These are phyloP conservation scores for Diaporthe capsici DNA, from an alignment of 2,329 filamentous ascomycete species.

Conservation along the genomic window DNA sequence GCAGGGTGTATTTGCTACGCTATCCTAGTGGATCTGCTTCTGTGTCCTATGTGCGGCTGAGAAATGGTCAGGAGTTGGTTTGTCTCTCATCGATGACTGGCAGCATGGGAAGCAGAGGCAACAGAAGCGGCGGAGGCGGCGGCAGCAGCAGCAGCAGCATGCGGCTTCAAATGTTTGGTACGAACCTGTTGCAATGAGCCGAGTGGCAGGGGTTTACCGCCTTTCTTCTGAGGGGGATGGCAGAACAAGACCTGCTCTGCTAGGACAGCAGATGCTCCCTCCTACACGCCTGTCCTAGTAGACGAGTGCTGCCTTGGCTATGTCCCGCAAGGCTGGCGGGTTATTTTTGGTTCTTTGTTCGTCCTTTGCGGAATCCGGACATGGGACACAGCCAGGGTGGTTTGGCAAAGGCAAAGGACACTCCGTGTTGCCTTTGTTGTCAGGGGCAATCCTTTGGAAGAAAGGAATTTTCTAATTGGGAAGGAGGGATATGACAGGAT, in stretches of 20 bases:
- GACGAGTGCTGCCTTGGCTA: slow-evolving; percentile 35
- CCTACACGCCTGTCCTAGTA: slow-evolving; percentile 38
- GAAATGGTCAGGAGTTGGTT: slow-evolving; percentile 39
- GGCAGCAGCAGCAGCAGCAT: slow-evolving; percentile 40
- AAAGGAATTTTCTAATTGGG: slow-evolving; percentile 31
- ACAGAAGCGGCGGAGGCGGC: slow-evolving; percentile 26
- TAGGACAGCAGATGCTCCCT: slow-evolving; percentile 39
- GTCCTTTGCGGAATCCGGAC: slow-evolving; percentile 39
- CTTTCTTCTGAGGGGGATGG: slow-evolving; percentile 22
- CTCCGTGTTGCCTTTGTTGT: slow-evolving; percentile 40
- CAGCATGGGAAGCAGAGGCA: slow-evolving; percentile 11
- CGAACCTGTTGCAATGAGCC: slow-evolving; percentile 41
- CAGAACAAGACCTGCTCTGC: slow-evolving; percentile 33
- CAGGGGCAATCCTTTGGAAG: slow-evolving; percentile 37
- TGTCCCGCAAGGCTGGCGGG: slow-evolving; percentile 38
- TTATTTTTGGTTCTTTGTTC: slow-evolving; percentile 44
- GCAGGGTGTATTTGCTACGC: slow-evolving; percentile 40
- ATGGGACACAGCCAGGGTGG: slow-evolving; percentile 37
- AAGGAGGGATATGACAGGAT: slow-evolving; percentile 18
- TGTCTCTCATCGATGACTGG: slow-evolving; percentile 36
- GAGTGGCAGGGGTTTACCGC: slow-evolving; percentile 40
- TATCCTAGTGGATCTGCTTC: slow-evolving; percentile 38
- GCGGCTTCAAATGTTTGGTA: slow-evolving; percentile 42
- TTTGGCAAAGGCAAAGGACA: slow-evolving; percentile 38
- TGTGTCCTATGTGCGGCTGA: slow-evolving; percentile 37